phyloP scores from a whole-genome alignment of 257 asterid genomes.

The Mitragyna speciosa region DNA sequence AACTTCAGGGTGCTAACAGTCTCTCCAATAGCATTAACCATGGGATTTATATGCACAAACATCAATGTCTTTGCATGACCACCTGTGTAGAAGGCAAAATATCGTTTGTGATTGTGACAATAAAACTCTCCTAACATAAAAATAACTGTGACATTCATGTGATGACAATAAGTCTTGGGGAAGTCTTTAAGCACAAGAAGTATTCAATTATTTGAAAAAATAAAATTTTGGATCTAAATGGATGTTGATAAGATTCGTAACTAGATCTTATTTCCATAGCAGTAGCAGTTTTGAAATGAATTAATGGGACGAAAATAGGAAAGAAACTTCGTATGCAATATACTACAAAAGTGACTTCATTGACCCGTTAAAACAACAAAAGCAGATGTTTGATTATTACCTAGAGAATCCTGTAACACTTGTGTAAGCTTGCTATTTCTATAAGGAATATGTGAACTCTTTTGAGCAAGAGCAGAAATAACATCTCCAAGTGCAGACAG shows the following conservation, averaged over 20 bases:
- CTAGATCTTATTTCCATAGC: neutral
- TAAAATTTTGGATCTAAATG: neutral
- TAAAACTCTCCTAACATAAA: neutral
- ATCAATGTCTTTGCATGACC: constrained; percentile 82
- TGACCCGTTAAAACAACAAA: neutral
- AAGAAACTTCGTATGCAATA: neutral
- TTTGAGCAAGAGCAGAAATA: constrained; percentile 89
- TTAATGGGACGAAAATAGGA: neutral
- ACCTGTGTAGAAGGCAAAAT: constrained; percentile 31
- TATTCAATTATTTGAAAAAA: neutral
- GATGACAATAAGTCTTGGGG: neutral
- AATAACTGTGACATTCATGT: neutral
- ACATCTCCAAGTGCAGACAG: constrained; percentile 95
- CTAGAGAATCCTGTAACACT: constrained; percentile 89
- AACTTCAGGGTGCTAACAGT: constrained; percentile 85
- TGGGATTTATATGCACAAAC: constrained; percentile 91
- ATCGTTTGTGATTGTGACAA: neutral
- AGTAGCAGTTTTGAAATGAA: neutral
- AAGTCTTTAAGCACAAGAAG: neutral
- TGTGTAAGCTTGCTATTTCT: constrained; percentile 94
- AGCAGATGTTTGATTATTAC: constrained; percentile 23
- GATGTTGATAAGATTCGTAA: neutral
- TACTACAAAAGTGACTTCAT: neutral
- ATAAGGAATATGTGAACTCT: constrained; percentile 79
- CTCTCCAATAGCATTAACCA: constrained; percentile 72